Evolutionary conservation across 2,329 filamentous ascomycete species (phyloP), one percentile per base, ranked within the genome.

Genomic region (Calonectria henricotiae): DNA sequence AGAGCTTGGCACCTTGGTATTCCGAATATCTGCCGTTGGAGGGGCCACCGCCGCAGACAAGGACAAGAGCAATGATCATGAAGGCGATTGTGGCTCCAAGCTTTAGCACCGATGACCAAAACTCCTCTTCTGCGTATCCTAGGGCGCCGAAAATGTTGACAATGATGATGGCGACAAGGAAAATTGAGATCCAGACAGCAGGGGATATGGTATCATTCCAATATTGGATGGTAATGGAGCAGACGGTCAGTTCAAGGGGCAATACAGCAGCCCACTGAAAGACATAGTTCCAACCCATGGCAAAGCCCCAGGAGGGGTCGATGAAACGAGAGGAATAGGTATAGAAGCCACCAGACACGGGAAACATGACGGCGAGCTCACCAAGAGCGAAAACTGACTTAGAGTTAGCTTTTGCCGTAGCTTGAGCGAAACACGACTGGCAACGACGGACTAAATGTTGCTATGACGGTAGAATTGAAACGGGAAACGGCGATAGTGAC

Each of bases 341-440:
- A 77, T 89, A 90, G 84, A 91, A 91, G 74, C 88, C 88, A 79
- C 89, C 89, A 73, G 88, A 89, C 75, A 91, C 85, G 25, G 89
- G 89, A 72, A 86, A 91, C 83, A 90, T 86, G 78, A 90, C 86
- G 69, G 89, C 88, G 67, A 91, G 81, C 79, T 91, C 89, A 74
- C 89, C 89, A 71, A 91, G 86, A 73, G 89, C 89, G 76, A 87
- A 89, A 73, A 91, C 86, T 77, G 44, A 47, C 3, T 23, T 3
- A 11, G 23, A 2, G 44, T 77, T 35, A 76, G 75, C 35, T 37
- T 37, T 5, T n/a, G 17, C 30, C 30, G 27, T 12, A 46, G 13
- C 9, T 13, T 20, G 20, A 39, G n/a, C 1, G 13, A 43, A 17
- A 23, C 5, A 41, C 7, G 25, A 3, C 20, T 20, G 20, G 9